A percentile compares a stretch with the other conserved stretches of the same genome.
These are phyloP conservation scores for Suillus fuscotomentosus DNA, from an alignment of 768 basidiomycete genomes.

Conservation along the genomic window DNA sequence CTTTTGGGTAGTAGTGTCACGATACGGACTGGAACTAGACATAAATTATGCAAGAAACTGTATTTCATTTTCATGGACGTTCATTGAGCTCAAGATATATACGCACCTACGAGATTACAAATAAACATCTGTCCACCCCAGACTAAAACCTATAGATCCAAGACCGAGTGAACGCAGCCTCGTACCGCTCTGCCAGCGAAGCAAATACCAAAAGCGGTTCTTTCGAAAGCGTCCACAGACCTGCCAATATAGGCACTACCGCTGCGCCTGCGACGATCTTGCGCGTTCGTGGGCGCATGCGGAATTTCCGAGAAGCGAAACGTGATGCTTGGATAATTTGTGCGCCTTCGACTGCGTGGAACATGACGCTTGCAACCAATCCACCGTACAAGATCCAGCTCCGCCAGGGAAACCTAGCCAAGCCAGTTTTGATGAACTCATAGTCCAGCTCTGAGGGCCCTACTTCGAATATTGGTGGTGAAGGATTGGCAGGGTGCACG, in stretches of 20 bases:
- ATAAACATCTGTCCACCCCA: background rate
- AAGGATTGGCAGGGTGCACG: slow-evolving; percentile 44
- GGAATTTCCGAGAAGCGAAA: slow-evolving; percentile 27
- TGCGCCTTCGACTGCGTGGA: slow-evolving; percentile 66
- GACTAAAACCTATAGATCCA: slow-evolving; percentile 45
- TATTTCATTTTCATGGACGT: background rate
- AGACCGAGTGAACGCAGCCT: slow-evolving; percentile 45
- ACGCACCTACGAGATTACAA: background rate
- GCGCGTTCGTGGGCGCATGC: slow-evolving; percentile 19
- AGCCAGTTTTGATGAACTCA: slow-evolving; percentile 76
- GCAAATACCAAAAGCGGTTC: slow-evolving; percentile 61
- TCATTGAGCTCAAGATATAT: background rate
- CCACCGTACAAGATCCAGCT: slow-evolving; percentile 64
- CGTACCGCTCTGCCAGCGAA: slow-evolving; percentile 49
- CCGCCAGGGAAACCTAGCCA: slow-evolving; percentile 59
- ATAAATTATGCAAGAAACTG: background rate
- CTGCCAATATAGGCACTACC: slow-evolving; percentile 53
- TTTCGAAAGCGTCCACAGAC: slow-evolving; percentile 49
- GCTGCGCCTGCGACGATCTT: slow-evolving; percentile 33
- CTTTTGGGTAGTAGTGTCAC: background rate
- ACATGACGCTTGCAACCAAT: slow-evolving; percentile 50
- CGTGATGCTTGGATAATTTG: slow-evolving; percentile 52
- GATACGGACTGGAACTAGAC: background rate
- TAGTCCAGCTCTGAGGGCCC: slow-evolving; percentile 79
- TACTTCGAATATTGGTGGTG: slow-evolving; percentile 52